These are phyloP conservation scores for Chytriomyces confervae DNA, from an alignment of 192 early-diverging fungal genomes.

Conservation along the genomic window DNA sequence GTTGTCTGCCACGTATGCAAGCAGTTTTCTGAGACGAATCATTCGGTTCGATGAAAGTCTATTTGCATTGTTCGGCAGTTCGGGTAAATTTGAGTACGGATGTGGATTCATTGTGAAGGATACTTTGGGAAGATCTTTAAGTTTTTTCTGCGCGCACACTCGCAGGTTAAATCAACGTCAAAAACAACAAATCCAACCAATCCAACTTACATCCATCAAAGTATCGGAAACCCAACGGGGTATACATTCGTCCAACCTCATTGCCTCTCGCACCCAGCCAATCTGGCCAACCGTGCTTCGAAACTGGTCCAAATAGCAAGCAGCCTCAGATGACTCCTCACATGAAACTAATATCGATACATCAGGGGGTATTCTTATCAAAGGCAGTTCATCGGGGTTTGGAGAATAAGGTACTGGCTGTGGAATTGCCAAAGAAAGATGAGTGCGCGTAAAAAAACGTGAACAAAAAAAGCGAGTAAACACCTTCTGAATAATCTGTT, in stretches of 20 bases:
- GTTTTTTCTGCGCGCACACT: slow-evolving; percentile 47
- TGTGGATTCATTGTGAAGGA: slow-evolving; percentile 80
- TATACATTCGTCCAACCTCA: slow-evolving; percentile 67
- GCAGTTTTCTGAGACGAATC: slow-evolving; percentile 84
- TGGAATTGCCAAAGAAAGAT: background rate
- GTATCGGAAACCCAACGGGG: slow-evolving; percentile 89
- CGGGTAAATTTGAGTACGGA: slow-evolving; percentile 57
- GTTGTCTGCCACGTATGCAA: slow-evolving; percentile 80
- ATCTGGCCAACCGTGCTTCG: slow-evolving; percentile 64
- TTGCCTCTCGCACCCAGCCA: slow-evolving; percentile 39
- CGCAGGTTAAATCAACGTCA: background rate
- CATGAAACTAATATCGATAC: slow-evolving; percentile 73
- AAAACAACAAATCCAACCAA: background rate
- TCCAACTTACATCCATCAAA: slow-evolving; percentile 58
- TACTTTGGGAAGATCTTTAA: slow-evolving; percentile 81
- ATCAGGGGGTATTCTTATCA: slow-evolving; percentile 63
- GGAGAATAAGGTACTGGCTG: slow-evolving; percentile 27
- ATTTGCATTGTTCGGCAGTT: slow-evolving; percentile 55
- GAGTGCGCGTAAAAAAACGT: background rate
- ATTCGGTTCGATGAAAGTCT: slow-evolving; percentile 87
- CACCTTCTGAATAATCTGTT: slow-evolving; percentile 21
- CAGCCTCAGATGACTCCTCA: slow-evolving; percentile 77
- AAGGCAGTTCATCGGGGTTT: slow-evolving; percentile 67
- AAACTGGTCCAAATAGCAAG: slow-evolving; percentile 73
- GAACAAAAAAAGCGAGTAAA: slow-evolving; percentile 13